A percentile compares a stretch with the other conserved stretches of the same genome.
Conservation (phyloP, 2,329 filamentous ascomycete genomes). For the Ascochyta lentis region DNA sequence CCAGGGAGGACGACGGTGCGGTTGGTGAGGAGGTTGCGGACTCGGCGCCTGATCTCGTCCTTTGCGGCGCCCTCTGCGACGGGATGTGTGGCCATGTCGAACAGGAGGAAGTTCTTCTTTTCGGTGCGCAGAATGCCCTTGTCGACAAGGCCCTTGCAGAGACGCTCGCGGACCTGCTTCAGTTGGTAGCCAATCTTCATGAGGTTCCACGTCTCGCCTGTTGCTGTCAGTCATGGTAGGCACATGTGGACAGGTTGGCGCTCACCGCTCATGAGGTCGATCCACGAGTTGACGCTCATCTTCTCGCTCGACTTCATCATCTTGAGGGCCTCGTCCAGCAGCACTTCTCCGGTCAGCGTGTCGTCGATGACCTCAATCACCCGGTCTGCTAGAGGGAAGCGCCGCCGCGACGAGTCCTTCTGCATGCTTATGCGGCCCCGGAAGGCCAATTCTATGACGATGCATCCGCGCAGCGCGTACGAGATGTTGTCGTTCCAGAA, state of each 20-base stretch:
- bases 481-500: conserved; percentile 99
- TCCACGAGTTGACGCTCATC: conserved; percentile 99
- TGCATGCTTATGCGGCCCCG: conserved; percentile 98
- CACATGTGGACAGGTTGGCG: neutral
- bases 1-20: conserved; percentile 88
- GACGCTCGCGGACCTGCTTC: conserved; percentile 96
- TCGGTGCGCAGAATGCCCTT: conserved; percentile 98
- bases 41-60: conserved; percentile 92
- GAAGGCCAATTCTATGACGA: conserved; percentile 96
- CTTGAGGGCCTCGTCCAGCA: conserved; percentile 96
- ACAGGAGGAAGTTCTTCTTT: conserved; percentile 98
- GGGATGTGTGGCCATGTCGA: conserved; percentile 99
- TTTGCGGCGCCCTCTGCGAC: conserved; percentile 96
- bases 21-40: conserved; percentile 90
- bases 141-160: conserved; percentile 96
- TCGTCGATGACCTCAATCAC: conserved; percentile 98
- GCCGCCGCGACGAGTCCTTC: conserved; percentile 88
- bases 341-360: conserved; percentile 92
- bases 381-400: conserved; percentile 90
- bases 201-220: conserved; percentile 98
- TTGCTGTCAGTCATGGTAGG: conserved; percentile 28
- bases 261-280: conserved; percentile 97
- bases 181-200: conserved; percentile 99
- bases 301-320: conserved; percentile 99
- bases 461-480: conserved; percentile 95